Percentiles rank a stretch among this genome's conserved stretches.
These are phyloP conservation scores for Litchi chinensis DNA, from an alignment of 345 rosid species.

Conservation along the genomic window DNA sequence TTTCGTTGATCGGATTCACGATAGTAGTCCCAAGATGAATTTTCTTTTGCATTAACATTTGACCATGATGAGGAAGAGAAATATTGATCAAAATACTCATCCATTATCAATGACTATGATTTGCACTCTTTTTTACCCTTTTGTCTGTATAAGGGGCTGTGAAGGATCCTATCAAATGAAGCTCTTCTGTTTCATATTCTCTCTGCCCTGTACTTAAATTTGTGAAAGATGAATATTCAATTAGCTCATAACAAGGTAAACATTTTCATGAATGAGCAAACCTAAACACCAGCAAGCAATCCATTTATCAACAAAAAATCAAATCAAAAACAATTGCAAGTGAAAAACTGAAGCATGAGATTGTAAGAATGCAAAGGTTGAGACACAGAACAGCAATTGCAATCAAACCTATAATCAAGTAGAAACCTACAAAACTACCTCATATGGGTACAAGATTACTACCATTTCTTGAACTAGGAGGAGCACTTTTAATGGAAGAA, in stretches of 20 bases:
- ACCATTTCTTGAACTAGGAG: no score
- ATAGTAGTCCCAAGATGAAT: conserved; percentile 31
- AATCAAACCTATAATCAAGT: neutral
- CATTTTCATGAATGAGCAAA: neutral
- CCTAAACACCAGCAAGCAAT: neutral
- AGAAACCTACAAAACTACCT: neutral
- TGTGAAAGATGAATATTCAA: neutral
- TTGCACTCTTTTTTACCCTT: neutral
- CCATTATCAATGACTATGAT: conserved; percentile 29
- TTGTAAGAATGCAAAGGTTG: neutral
- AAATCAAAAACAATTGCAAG: neutral
- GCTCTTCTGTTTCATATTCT: neutral
- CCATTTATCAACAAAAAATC: neutral
- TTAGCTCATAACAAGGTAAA: conserved; percentile 3
- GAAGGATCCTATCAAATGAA: neutral
- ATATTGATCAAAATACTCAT: conserved; percentile 38
- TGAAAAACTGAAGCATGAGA: neutral
- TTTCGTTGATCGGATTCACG: conserved; percentile 28
- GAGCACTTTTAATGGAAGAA: neutral
- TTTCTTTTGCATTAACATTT: conserved; percentile 33
- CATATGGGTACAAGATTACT: neutral
- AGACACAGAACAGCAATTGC: neutral
- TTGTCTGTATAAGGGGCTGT: neutral
- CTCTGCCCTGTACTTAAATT: conserved; percentile 8
- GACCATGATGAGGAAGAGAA: conserved; percentile 36